Percentiles rank a stretch among this genome's conserved stretches.
phyloP scores from a whole-genome alignment of 768 basidiomycete genomes.

The Boletus rex-veris region DNA sequence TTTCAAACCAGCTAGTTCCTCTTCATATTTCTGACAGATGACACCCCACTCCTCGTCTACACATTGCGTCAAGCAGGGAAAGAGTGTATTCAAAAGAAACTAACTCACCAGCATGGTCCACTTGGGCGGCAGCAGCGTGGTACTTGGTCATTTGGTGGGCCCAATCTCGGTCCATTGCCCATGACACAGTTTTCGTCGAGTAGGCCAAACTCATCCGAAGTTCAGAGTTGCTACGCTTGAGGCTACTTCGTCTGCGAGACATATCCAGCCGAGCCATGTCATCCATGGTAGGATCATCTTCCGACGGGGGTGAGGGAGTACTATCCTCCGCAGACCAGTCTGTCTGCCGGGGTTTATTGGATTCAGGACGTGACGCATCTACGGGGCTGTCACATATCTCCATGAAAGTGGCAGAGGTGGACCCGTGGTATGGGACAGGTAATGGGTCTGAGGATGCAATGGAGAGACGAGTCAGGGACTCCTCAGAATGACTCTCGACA shows the following conservation, averaged over 20 bases:
- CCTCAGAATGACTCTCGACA: constrained; percentile 22
- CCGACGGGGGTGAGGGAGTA: constrained; percentile 30
- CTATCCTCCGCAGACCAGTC: constrained; percentile 17
- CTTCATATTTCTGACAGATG: constrained; percentile 52
- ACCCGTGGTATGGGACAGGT: constrained; percentile 45
- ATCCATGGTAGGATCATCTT: constrained; percentile 32
- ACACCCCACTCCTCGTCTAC: constrained; percentile 60
- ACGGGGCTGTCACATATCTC: constrained; percentile 35
- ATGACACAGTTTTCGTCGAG: constrained; percentile 64
- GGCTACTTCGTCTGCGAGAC: constrained; percentile 56
- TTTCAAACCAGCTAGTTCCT: constrained; percentile 60
- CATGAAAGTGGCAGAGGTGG: constrained; percentile 28
- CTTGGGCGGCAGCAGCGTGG: constrained; percentile 37
- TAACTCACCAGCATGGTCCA: constrained; percentile 39
- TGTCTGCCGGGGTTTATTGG: constrained; percentile 13
- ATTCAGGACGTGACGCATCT: constrained; percentile 13
- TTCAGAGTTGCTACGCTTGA: constrained; percentile 52
- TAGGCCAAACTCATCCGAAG: constrained; percentile 46
- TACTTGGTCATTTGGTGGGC: constrained; percentile 53
- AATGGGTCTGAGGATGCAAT: constrained; percentile 41
- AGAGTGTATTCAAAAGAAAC: neutral
- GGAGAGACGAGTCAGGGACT: constrained; percentile 24
- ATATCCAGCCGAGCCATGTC: constrained; percentile 32
- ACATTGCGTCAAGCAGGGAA: neutral
- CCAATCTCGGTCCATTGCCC: constrained; percentile 69